Percentiles rank a stretch among this genome's conserved stretches.
These are phyloP conservation scores for Arachis monticola DNA, from an alignment of 331 rosid genomes.

Conservation along the genomic window DNA sequence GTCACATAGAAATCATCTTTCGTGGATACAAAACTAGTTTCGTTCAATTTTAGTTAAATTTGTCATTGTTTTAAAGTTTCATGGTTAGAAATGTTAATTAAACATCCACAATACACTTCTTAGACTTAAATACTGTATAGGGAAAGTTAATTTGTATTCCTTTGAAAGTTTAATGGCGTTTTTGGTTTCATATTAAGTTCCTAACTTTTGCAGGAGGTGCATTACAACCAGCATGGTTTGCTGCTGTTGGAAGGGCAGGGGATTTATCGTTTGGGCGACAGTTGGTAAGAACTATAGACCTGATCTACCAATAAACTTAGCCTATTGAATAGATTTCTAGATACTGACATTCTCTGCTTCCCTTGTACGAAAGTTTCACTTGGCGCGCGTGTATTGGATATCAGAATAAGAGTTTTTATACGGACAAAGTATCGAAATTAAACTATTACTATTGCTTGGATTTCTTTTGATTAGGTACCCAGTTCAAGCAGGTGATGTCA, in stretches of 20 bases:
- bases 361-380: slow-evolving; percentile 29
- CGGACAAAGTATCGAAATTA: too few species aligned
- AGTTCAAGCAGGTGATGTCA: slow-evolving; percentile 88
- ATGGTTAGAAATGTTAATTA: too few species aligned
- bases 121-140: neutral
- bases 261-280: slow-evolving; percentile 88
- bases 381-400: neutral
- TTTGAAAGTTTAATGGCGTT: slow-evolving; percentile 2
- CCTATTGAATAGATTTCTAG: slow-evolving; percentile 31
- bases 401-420: too few species aligned
- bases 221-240: slow-evolving; percentile 94
- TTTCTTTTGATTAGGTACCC: slow-evolving; percentile 68
- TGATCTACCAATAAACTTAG: slow-evolving; percentile 13
- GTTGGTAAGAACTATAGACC: slow-evolving; percentile 65
- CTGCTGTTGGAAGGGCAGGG: slow-evolving; percentile 94
- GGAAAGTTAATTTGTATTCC: slow-evolving; percentile 21
- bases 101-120: neutral
- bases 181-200: slow-evolving; percentile 1
- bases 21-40: neutral
- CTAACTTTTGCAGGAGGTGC: slow-evolving; percentile 78
- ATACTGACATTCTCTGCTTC: slow-evolving; percentile 32
- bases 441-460: neutral
- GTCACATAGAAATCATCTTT: too few species aligned
- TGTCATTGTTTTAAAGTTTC: too few species aligned
- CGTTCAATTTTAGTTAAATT: neutral